Base-by-base conservation (phyloP, 768 basidiomycete species). In the Termitomyces sp. region DNA sequence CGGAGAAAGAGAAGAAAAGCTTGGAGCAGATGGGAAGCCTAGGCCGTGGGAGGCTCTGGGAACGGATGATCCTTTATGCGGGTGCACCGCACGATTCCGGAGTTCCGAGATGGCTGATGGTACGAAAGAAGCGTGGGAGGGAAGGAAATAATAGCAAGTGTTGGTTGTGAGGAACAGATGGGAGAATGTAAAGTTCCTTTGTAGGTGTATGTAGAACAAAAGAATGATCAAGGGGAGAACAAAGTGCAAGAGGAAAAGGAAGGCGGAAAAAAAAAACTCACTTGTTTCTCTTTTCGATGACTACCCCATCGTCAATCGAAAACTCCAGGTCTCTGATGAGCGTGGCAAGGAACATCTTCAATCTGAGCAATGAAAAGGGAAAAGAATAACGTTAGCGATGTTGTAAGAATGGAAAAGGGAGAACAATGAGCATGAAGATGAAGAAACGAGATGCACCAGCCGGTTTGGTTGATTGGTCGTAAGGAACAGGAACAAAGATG, bases 61-160 rank as follows among this genome's bases (percentile, higher is more conserved):
- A 34, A 12, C 5, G 50, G 50, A 40, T 51, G n/a, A 27, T 51
- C 17, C 11, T 40, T 27, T 29, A 29, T n/a, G 10, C 37, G 50
- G 23, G 25, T 2, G 29, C n/a, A n/a, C n/a, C 17, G 35, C 25
- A 17, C 14, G 35, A 35, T 51, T 51, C 50, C 50, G 50, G 50
- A 51, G 37, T 51, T 51, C 50, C 50, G 50, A 50, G 17, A 19
- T 19, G 49, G 34, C 34, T 49, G 34, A 49, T 34, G 47, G 27
- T 23, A 38, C 23, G 49, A 35, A 40, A n/a, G 17, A 34, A 8
- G 32, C 17, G 10, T 31, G 44, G 53, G 52, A 67, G 43, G 52
- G 69, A 12, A 56, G 66, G 14, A 44, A 58, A 54, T 17, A 25
- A 60, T 56, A 73, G 12, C 60, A 69, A 32, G 19, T 12, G 19